Evolutionary conservation across 208 protist species (phyloP).

Genomic region (Leishmania mexicana): DNA sequence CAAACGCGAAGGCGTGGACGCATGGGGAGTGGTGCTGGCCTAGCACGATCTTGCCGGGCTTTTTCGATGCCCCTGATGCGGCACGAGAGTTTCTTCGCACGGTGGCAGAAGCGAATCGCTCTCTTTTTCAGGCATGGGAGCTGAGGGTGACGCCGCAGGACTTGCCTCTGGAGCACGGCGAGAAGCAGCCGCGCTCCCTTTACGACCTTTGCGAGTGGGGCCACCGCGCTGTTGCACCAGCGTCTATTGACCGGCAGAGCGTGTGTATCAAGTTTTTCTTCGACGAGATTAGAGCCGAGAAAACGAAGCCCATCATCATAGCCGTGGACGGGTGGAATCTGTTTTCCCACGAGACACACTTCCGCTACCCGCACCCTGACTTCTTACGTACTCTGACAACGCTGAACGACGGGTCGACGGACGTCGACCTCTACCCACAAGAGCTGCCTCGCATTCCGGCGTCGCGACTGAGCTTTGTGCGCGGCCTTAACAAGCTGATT

Average conservation of each 20-base stretch:
- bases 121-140: slow-evolving; percentile 57
- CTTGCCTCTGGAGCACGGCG: slow-evolving; percentile 81
- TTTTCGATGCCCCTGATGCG: slow-evolving; percentile 92
- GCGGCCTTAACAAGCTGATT: slow-evolving; percentile 89
- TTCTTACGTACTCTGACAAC: slow-evolving; percentile 86
- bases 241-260: slow-evolving; percentile 89
- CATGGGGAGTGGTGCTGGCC: slow-evolving; percentile 93
- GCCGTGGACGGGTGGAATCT: slow-evolving; percentile 92
- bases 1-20: slow-evolving; percentile 87
- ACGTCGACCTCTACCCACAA: slow-evolving; percentile 89
- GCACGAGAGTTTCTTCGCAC: slow-evolving; percentile 81
- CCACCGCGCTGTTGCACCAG: slow-evolving; percentile 69
- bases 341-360: slow-evolving; percentile 92
- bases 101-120: slow-evolving; percentile 72
- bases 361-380: slow-evolving; percentile 90
- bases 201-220: slow-evolving; percentile 89
- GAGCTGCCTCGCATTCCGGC: slow-evolving; percentile 90
- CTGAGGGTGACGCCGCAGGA: slow-evolving; percentile 80
- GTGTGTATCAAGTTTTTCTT: slow-evolving; percentile 92
- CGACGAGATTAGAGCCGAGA: slow-evolving; percentile 87
- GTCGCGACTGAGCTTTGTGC: slow-evolving; percentile 87
- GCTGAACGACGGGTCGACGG: slow-evolving; percentile 75
- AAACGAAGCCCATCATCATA: slow-evolving; percentile 83
- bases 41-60: slow-evolving; percentile 88
- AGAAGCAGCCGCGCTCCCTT: slow-evolving; percentile 70